Base-by-base conservation (phyloP, 768 basidiomycete genomes). In the Macrocybe gigantea region DNA sequence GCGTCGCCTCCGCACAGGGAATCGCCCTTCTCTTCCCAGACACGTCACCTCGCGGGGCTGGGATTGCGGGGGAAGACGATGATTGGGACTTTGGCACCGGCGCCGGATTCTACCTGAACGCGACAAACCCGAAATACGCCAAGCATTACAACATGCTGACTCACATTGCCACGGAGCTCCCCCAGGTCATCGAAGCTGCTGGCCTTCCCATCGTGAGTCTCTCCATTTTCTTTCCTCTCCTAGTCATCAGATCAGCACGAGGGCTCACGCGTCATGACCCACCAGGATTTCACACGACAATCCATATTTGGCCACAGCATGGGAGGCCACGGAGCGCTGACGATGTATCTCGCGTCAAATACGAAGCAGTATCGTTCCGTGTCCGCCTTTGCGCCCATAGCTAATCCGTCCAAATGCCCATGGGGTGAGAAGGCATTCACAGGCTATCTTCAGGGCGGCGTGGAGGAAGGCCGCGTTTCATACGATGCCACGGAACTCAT, bases 261-360 rank as follows among this genome's bases (percentile, higher is more conserved):
- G 22, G 22, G 22, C 22, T 6, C 40, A n/a, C 12, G 52, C 41
- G 36, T 53, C 36, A 33, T 5, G 22, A 22, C 22, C 22, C 22
- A 22, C 31, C 39, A 93, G 91, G 92, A 98, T 70, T 75, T 85
- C 55, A 74, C 71, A 32, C 82, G 88, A 44, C 83, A 89, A 60
- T 93, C 92, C 14, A 85, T 98, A 58, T 88, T 92, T 60, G 96
- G 96, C 7, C 96, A 99, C 66, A 93, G 89, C 39, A 99, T 98
- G 96, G 92, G 90, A 49, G 96, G 96, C 1, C 93, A 96, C 60
- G 96, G 96, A 6, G 93, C 96, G 9, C 76, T 99, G 29, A 87
- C 88, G 11, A 67, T 97, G 35, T 97, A 97, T 66, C 83, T 98
- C 39, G 73, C 81, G 47, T 84, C 90, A 52, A 72, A 77, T 49